These are phyloP conservation scores for Boletus rubescentipes DNA, from an alignment of 768 basidiomycete species.

Conservation along the genomic window DNA sequence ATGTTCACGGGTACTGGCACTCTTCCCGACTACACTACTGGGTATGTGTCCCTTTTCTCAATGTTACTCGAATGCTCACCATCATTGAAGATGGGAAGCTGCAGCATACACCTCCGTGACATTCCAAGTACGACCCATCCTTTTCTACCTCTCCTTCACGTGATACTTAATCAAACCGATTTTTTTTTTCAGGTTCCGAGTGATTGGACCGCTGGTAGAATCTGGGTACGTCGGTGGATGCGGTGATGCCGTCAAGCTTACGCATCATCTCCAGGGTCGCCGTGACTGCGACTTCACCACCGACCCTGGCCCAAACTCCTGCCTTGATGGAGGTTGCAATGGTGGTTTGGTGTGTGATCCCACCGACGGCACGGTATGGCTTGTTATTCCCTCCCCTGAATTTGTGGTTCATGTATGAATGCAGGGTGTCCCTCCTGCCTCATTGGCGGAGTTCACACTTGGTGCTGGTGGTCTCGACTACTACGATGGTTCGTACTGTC, in stretches of 20 bases:
- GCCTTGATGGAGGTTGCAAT: constrained; percentile 65
- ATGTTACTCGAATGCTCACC: not conserved
- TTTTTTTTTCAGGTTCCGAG: constrained; percentile 45
- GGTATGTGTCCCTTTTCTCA: constrained; percentile 35
- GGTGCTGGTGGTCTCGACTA: constrained; percentile 45
- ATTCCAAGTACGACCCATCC: constrained; percentile 20
- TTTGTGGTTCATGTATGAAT: not conserved
- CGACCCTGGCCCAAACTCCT: constrained; percentile 54
- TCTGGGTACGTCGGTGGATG: constrained; percentile 45
- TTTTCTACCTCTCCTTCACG: not conserved
- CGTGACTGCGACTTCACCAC: constrained; percentile 60
- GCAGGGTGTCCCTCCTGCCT: constrained; percentile 66
- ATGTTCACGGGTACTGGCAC: constrained; percentile 61
- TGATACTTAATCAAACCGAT: not conserved
- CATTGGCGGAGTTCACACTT: constrained; percentile 69
- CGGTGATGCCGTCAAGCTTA: not conserved
- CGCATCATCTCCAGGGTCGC: constrained; percentile 36
- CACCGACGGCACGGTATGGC: constrained; percentile 46
- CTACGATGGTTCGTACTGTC: constrained; percentile 52
- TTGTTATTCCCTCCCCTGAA: not conserved
- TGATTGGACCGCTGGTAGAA: constrained; percentile 64
- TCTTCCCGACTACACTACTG: constrained; percentile 42
- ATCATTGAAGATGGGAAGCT: constrained; percentile 34
- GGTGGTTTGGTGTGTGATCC: constrained; percentile 62
- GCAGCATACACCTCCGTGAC: constrained; percentile 24